These are phyloP conservation scores for Coemansia sp. DNA, from an alignment of 192 early-diverging fungal genomes.

Conservation along the genomic window DNA sequence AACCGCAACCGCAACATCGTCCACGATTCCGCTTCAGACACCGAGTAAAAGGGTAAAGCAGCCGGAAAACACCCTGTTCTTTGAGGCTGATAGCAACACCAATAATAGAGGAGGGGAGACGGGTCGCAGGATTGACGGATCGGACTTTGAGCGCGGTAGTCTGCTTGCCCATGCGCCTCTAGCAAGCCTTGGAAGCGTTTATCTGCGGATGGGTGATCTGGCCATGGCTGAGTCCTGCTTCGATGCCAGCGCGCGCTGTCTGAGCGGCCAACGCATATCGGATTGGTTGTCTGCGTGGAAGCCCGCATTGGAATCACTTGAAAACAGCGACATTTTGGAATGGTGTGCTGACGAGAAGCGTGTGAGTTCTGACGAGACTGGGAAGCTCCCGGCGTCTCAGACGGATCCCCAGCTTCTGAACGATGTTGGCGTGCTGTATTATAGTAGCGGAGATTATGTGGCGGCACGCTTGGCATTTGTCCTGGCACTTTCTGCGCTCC, in stretches of 20 bases:
- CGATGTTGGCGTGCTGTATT: constrained; percentile 46
- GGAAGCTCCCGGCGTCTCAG: constrained; percentile 14
- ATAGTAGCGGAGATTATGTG: constrained; percentile 19
- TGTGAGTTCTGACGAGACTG: neutral
- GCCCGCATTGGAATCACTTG: constrained; percentile 13
- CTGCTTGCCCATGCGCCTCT: constrained; percentile 49
- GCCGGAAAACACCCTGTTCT: neutral
- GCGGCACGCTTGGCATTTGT: constrained; percentile 31
- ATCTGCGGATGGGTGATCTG: constrained; percentile 52
- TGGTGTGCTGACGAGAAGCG: constrained; percentile 19
- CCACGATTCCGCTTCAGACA: constrained; percentile 7
- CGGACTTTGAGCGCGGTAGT: constrained; percentile 29
- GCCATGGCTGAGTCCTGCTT: constrained; percentile 54
- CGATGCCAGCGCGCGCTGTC: constrained; percentile 46
- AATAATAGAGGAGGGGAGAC: neutral
- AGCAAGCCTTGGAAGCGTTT: constrained; percentile 50
- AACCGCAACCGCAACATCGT: too few species aligned
- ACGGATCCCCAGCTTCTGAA: constrained; percentile 49
- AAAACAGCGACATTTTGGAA: constrained; percentile 9
- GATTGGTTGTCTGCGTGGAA: constrained; percentile 36
- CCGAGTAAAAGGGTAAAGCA: constrained; percentile 7
- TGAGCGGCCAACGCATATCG: constrained; percentile 28
- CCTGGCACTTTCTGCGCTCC: constrained; percentile 17
- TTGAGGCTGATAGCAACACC: neutral
- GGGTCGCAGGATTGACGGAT: neutral